Base-by-base conservation (phyloP, 1,284 basidiomycete genomes). In the Moniliophthora roreri region DNA sequence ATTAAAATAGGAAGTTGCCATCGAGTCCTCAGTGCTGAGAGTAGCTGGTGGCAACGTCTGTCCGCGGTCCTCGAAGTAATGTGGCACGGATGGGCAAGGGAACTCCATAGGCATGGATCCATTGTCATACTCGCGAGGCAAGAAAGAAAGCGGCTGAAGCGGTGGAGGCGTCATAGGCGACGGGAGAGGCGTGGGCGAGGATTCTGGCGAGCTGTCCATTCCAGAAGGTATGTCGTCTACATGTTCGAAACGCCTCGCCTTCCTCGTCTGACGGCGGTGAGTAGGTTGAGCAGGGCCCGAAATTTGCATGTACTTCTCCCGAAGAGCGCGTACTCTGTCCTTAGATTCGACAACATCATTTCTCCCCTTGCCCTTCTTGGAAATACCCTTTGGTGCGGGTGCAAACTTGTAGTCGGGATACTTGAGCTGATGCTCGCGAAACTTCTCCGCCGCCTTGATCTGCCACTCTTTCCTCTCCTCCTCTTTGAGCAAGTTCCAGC, bases 361-460 rank as follows among this genome's bases (percentile, higher is more conserved):
- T 10, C 32, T 40, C 13, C 37, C 42, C 26, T 52, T 52, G 20
- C 21, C 41, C 35, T 56, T 55, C n/a, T 51, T 51, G 7, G 40
- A 40, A 15, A 40, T 50, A 6, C 66, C 68, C 36, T 69, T 69
- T 10, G 69, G 72, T 40, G 73, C 66, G 13, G 79, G 75, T 26
- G 66, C 67, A 58, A 77, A 78, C 62, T 74, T 76, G 66, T 79
- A 77, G 49, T 67, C 63, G 9, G 78, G 77, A 55, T 80, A 69
- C 52, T 63, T 71, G 45, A 52, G 54, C 52, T 66, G 63, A 57
- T 83, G 78, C 34, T 70, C 67, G 11, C 56, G 60, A 36, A 70
- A 63, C 13, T 65, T 66, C 41, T 67, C 62, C 5, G 67, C 69
- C 2, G 81, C 81, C 60, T 69, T 63, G 10, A 62, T 60, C 56